Base-by-base conservation (phyloP, 345 rosid genomes). In the Diplotaxis tenuifolia region DNA sequence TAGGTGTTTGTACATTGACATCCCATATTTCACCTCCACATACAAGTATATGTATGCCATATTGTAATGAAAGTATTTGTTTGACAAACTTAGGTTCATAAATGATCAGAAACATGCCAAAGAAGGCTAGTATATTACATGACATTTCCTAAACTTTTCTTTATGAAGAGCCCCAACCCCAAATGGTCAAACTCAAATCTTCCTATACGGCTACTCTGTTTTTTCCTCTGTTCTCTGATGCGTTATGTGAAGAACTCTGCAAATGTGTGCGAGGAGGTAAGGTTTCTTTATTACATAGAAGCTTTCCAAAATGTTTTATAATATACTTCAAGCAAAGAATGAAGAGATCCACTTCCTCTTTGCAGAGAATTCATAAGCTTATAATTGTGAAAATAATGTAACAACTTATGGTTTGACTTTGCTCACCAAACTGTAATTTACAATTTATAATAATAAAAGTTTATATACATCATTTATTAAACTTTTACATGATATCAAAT, bases 311-410 rank as follows among this genome's bases (percentile, higher is more conserved):
- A 23, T 62, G 64, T 68, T 53, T 32, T 27, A 67, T 74, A 67
- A 11, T 65, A 18, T 47, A 14, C 71, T 57, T 65, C 67, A 74
- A 67, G 54, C 63, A 27, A 68, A 75, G 72, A 56, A 23, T 23
- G 27, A 57, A 60, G 62, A 28, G 31, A 19, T 14, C 52, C 19
- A 23, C 3, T 23, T 23, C 3, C 25, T 23, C 3, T 3, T 23
- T 23, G 25, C 2, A 23, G 25, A 3, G 3, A 15, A 52, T 49
- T 12, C 3, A 6, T 12, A 1, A 4, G 42, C 27, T 65, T 28
- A 11, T 31, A 21, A 40, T 5, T 54, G 49, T 61, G 65, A 68
- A 49, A 68, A 68, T 68, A 68, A 68, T 62, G 78, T 67, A 67
- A 67, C 19, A 66, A 47, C 53, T 47, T 25, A 22, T 38, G 62